phyloP scores from a whole-genome alignment of 2,329 filamentous ascomycete species.

The Ascochyta pisi region DNA sequence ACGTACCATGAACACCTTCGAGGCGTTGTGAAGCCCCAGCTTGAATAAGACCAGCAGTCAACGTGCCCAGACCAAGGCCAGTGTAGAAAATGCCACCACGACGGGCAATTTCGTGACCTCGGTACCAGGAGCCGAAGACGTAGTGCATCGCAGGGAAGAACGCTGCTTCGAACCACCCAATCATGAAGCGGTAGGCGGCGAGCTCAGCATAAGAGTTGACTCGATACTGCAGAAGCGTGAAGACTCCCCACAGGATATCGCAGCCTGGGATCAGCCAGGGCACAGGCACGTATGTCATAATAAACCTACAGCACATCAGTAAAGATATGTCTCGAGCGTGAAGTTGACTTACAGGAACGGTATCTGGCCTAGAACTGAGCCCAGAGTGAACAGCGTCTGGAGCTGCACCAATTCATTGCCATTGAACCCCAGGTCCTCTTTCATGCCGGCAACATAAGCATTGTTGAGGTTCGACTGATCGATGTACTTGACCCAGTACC shows the following conservation, averaged over 20 bases:
- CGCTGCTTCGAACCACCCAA: constrained; percentile 59
- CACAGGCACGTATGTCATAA: constrained; percentile 54
- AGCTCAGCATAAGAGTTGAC: constrained; percentile 56
- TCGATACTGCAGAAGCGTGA: constrained; percentile 62
- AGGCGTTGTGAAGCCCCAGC: constrained; percentile 55
- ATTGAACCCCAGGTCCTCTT: constrained; percentile 57
- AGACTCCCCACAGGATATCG: constrained; percentile 61
- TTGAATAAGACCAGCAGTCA: constrained; percentile 58
- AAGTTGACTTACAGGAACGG: constrained; percentile 51
- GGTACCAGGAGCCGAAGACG: constrained; percentile 53
- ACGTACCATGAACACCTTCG: constrained; percentile 56
- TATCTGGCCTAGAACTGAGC: constrained; percentile 58
- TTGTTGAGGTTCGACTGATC: constrained; percentile 63
- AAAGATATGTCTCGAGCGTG: neutral
- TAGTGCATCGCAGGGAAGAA: constrained; percentile 42
- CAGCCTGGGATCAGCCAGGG: constrained; percentile 58
- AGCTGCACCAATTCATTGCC: constrained; percentile 62
- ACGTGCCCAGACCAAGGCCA: constrained; percentile 57
- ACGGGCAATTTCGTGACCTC: constrained; percentile 48
- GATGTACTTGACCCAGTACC: constrained; percentile 64
- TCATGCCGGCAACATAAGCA: constrained; percentile 61
- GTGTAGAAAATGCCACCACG: constrained; percentile 60
- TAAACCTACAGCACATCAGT: constrained; percentile 26
- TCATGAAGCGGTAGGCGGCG: constrained; percentile 59
- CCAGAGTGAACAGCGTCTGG: constrained; percentile 59